Percentiles rank a stretch among this genome's conserved stretches.
Conservation (phyloP, 2,329 filamentous ascomycete genomes). For the Alternaria longipes region DNA sequence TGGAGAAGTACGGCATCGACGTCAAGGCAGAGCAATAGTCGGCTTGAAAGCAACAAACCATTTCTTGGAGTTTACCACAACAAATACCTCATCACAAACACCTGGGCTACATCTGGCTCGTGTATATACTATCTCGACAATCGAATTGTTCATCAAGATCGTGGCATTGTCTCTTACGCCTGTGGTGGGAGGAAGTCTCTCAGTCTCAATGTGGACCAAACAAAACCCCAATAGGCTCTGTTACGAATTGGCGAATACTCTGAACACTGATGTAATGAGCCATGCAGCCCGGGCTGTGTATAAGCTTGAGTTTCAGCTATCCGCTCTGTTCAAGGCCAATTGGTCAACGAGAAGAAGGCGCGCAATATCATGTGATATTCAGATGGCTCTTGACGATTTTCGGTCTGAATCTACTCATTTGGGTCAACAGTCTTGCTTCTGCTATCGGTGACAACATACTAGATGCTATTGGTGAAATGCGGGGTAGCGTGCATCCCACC, state of each 20-base stretch:
- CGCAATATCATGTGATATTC: neutral
- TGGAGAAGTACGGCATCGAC: slow-evolving; percentile 88
- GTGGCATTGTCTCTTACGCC: neutral
- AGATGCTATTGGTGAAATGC: slow-evolving; percentile 19
- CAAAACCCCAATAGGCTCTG: neutral
- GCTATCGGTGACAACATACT: slow-evolving; percentile 1
- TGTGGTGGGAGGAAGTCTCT: neutral
- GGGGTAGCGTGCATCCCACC: slow-evolving; percentile 25
- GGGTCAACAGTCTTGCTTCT: neutral
- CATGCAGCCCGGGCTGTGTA: neutral
- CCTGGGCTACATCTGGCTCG: slow-evolving; percentile 16
- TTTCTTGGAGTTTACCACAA: slow-evolving; percentile 34
- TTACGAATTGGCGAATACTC: neutral
- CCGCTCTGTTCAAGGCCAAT: neutral
- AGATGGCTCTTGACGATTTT: neutral
- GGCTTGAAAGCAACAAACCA: slow-evolving; percentile 19
- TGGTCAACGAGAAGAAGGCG: neutral
- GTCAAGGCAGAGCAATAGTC: slow-evolving; percentile 58
- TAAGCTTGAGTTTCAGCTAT: neutral
- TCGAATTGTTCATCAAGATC: neutral
- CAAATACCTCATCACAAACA: slow-evolving; percentile 23
- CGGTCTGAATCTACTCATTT: neutral
- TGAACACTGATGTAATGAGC: no score
- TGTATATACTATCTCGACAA: slow-evolving; percentile 32
- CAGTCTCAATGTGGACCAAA: neutral